A percentile compares a stretch with the other conserved stretches of the same genome.
phyloP scores from a whole-genome alignment of 2,329 filamentous ascomycete genomes.

The Trichoderma pleuroti region DNA sequence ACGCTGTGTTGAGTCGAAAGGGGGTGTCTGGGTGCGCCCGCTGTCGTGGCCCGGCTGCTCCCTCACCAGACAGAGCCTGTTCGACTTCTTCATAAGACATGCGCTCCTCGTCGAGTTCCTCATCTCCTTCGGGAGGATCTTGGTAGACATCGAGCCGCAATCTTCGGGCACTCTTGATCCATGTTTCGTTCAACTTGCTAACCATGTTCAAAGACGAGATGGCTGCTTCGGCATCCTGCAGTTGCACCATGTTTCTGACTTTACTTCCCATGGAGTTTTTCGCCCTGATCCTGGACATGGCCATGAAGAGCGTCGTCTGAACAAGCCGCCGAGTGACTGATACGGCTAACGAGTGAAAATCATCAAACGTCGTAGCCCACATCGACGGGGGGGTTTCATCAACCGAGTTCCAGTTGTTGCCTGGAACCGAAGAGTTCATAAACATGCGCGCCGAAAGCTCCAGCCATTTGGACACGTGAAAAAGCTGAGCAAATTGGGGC shows the following conservation, averaged over 20 bases:
- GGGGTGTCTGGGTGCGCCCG: neutral
- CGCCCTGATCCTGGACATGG: conserved; percentile 64
- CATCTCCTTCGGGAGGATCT: conserved; percentile 29
- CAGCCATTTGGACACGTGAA: conserved; percentile 60
- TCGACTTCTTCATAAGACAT: conserved; percentile 47
- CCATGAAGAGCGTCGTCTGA: conserved; percentile 65
- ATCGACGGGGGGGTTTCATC: conserved; percentile 65
- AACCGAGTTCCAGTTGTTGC: conserved; percentile 65
- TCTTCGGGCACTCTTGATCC: conserved; percentile 48
- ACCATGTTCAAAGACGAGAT: conserved; percentile 45
- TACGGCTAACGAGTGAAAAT: conserved; percentile 66
- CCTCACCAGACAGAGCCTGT: conserved; percentile 30
- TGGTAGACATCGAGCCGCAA: conserved; percentile 47
- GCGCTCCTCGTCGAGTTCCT: conserved; percentile 27
- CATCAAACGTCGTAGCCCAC: conserved; percentile 69
- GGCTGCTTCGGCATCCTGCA: conserved; percentile 49
- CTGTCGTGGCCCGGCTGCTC: neutral
- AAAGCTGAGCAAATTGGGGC: conserved; percentile 52
- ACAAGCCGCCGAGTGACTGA: conserved; percentile 69
- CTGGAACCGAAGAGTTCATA: conserved; percentile 65
- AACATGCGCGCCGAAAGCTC: conserved; percentile 63
- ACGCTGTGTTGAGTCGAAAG: neutral
- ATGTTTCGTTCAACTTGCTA: conserved; percentile 39
- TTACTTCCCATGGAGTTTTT: conserved; percentile 33
- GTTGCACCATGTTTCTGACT: conserved; percentile 35